phyloP scores from a whole-genome alignment of 805 yeast species.

The Nakazawaea ernobii region DNA sequence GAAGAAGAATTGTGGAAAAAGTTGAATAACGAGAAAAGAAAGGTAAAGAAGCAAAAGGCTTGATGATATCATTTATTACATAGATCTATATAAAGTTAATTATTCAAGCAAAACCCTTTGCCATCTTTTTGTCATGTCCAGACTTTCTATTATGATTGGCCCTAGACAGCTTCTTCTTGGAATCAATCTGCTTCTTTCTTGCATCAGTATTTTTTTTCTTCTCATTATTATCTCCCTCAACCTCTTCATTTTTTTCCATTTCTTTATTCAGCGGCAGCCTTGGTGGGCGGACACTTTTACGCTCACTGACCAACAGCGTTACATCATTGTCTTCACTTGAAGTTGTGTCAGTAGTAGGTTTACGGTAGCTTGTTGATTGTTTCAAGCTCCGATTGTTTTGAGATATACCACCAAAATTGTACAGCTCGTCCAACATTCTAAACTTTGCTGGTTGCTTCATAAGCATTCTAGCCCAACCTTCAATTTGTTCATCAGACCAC shows the following conservation, averaged over 20 bases:
- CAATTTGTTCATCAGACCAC: slow-evolving; percentile 89
- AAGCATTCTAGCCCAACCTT: slow-evolving; percentile 86
- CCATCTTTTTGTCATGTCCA: slow-evolving; percentile 54
- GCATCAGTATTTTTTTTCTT: slow-evolving; percentile 16
- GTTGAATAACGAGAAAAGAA: slow-evolving; percentile 22
- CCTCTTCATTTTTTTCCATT: too few relatives aligned
- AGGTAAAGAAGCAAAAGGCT: slow-evolving; percentile 25
- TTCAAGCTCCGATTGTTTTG: slow-evolving; percentile 15
- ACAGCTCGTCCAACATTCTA: slow-evolving; percentile 56
- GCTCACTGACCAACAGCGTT: slow-evolving; percentile 6
- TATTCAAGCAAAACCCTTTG: slow-evolving; percentile 13
- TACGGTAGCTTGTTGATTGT: slow-evolving; percentile 16
- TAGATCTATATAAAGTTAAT: too few relatives aligned
- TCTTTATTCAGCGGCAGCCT: neutral
- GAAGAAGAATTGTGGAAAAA: slow-evolving; percentile 34
- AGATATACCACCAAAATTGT: slow-evolving; percentile 31
- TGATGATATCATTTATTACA: neutral
- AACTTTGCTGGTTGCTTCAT: slow-evolving; percentile 59
- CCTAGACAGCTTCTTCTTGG: slow-evolving; percentile 46
- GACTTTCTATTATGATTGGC: slow-evolving; percentile 65
- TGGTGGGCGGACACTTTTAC: slow-evolving; percentile 2
- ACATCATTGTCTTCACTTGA: slow-evolving; percentile 8
- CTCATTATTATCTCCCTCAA: too few relatives aligned
- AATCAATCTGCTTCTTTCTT: slow-evolving; percentile 38
- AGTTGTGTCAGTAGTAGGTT: slow-evolving; percentile 10